Conservation (phyloP, 2,329 filamentous ascomycete species). For the Clonostachys chloroleuca region DNA sequence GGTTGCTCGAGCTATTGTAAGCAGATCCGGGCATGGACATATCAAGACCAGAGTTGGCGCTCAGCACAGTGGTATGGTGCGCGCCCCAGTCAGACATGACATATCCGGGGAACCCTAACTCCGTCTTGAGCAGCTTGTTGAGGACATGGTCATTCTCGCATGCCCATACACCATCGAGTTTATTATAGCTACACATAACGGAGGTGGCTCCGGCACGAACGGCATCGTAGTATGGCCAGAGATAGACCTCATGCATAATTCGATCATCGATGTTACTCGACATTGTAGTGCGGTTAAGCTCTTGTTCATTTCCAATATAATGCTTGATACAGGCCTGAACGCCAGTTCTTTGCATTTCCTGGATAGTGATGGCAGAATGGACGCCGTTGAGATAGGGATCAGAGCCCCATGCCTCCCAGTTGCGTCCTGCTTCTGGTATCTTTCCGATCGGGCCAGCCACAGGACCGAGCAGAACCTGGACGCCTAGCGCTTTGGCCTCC, state of each 20-base stretch:
- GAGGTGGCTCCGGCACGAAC: conserved; percentile 61
- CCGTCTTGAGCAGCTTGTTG: conserved; percentile 62
- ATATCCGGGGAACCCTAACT: conserved; percentile 68
- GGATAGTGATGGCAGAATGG: conserved; percentile 56
- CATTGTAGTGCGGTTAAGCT: conserved; percentile 49
- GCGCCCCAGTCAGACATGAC: conserved; percentile 66
- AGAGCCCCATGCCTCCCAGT: conserved; percentile 79
- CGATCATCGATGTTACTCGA: conserved; percentile 59
- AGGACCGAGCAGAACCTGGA: conserved; percentile 73
- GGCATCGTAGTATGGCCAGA: conserved; percentile 67
- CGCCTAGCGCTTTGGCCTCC: conserved; percentile 67
- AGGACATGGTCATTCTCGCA: conserved; percentile 60
- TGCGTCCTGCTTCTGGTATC: conserved; percentile 67
- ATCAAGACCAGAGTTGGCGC: conserved; percentile 67
- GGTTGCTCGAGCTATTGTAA: conserved; percentile 43
- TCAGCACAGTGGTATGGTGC: conserved; percentile 65
- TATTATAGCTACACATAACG: conserved; percentile 72
- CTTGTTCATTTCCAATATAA: conserved; percentile 67
- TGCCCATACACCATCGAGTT: conserved; percentile 63
- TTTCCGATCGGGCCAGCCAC: conserved; percentile 73
- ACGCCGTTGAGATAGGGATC: conserved; percentile 71
- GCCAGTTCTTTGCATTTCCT: conserved; percentile 48
- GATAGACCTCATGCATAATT: conserved; percentile 59
- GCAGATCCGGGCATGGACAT: conserved; percentile 77
- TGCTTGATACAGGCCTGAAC: conserved; percentile 52